These are phyloP conservation scores for Leccinum boreale DNA, from an alignment of 768 basidiomycete genomes.

Conservation along the genomic window DNA sequence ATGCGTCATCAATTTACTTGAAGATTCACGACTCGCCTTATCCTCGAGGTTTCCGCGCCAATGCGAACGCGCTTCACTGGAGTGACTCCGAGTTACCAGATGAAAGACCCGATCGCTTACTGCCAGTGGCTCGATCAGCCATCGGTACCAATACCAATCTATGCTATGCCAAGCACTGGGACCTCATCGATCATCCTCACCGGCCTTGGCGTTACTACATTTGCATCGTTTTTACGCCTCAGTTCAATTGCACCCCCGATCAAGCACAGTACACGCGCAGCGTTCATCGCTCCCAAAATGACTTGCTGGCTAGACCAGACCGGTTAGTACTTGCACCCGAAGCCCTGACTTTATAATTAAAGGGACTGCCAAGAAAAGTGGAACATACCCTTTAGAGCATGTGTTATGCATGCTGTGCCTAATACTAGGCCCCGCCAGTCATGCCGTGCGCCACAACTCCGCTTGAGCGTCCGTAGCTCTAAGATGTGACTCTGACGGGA, in stretches of 20 bases:
- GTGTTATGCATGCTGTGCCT: slow-evolving; percentile 1
- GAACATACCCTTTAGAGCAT: neutral
- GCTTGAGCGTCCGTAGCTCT: neutral
- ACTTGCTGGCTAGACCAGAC: neutral
- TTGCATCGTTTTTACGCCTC: neutral
- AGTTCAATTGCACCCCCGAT: neutral
- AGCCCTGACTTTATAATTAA: neutral
- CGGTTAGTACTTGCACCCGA: neutral
- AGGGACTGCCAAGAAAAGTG: slow-evolving; percentile 7
- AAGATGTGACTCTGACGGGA: neutral
- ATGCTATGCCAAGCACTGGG: neutral
- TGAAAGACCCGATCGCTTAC: slow-evolving; percentile 9
- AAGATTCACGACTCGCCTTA: slow-evolving; percentile 11
- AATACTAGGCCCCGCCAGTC: neutral
- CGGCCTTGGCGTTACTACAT: neutral
- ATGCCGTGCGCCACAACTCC: neutral
- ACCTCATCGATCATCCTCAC: neutral
- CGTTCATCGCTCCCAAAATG: neutral
- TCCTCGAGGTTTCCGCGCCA: slow-evolving; percentile 12
- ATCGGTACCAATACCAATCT: neutral
- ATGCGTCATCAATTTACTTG: neutral
- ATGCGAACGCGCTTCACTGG: neutral
- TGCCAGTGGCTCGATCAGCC: neutral
- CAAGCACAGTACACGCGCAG: neutral
- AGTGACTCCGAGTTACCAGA: neutral